These are phyloP conservation scores for Penicillium hordei DNA, from an alignment of 2,329 filamentous ascomycete genomes.

Conservation along the genomic window DNA sequence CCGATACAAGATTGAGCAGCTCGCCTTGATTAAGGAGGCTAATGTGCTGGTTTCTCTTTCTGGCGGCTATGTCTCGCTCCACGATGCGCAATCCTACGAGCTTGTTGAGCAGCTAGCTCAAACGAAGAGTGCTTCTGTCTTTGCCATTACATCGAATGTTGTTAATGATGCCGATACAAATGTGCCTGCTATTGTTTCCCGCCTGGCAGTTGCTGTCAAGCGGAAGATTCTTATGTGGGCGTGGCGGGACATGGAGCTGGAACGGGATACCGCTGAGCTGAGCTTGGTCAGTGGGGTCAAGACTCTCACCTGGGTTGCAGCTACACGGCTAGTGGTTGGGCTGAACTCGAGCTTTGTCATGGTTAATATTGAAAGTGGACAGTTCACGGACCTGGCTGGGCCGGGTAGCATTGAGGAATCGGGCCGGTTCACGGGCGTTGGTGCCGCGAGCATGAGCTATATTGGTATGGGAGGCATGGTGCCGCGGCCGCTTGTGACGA, in stretches of 20 bases:
- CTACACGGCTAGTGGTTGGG: constrained; percentile 81
- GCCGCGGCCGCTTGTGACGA: constrained; percentile 83
- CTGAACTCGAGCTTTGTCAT: constrained; percentile 90
- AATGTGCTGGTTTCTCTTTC: constrained; percentile 88
- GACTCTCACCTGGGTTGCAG: constrained; percentile 86
- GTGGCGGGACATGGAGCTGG: constrained; percentile 93
- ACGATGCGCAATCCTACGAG: constrained; percentile 83
- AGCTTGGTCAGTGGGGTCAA: constrained; percentile 79
- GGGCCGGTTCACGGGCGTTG: constrained; percentile 77
- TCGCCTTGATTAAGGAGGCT: constrained; percentile 93
- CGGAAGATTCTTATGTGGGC: constrained; percentile 85
- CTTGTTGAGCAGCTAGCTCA: constrained; percentile 75
- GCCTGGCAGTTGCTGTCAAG: constrained; percentile 90
- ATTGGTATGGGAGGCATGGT: constrained; percentile 92
- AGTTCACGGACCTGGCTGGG: constrained; percentile 75
- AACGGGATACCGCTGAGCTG: constrained; percentile 70
- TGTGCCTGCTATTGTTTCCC: constrained; percentile 88
- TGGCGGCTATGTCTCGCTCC: constrained; percentile 82
- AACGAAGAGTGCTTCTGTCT: constrained; percentile 84
- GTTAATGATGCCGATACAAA: constrained; percentile 83
- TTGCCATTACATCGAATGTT: constrained; percentile 94
- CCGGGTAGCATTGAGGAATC: constrained; percentile 70
- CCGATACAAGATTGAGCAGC: constrained; percentile 82
- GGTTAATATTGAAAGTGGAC: constrained; percentile 75
- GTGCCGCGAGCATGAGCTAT: constrained; percentile 88